These are phyloP conservation scores for Leonotis leonurus DNA, from an alignment of 257 asterid species.

Conservation along the genomic window DNA sequence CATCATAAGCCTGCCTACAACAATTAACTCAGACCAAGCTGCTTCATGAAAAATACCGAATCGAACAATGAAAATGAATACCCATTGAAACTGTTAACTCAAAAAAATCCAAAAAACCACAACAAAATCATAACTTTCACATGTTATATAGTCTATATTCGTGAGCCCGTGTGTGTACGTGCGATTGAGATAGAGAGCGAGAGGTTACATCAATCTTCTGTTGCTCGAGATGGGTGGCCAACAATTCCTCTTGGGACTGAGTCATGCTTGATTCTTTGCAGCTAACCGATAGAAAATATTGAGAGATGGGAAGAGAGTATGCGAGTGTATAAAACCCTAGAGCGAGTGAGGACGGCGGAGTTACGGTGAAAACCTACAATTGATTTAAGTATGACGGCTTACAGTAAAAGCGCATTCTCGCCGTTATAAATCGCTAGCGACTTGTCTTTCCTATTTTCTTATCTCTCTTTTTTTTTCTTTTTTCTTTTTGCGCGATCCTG, in stretches of 20 bases:
- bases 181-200: background rate
- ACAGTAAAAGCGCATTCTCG: constrained; percentile 11
- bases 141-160: background rate
- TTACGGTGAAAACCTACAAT: background rate
- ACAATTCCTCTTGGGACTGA: constrained; percentile 45
- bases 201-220: constrained; percentile 37
- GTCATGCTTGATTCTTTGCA: constrained; percentile 29
- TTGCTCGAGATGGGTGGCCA: constrained; percentile 49
- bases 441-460: no score
- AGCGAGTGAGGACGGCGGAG: background rate
- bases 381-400: background rate
- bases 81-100: background rate
- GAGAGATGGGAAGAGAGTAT: background rate
- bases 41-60: no score
- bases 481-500: no score
- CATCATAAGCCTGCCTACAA: background rate
- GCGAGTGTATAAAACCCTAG: constrained; percentile 26
- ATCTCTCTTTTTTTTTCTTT: background rate
- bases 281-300: background rate
- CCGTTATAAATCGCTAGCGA: constrained; percentile 8
- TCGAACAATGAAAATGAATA: background rate
- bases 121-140: background rate
- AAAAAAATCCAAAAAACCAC: background rate
- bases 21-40: no score
- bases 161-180: background rate